phyloP scores from a whole-genome alignment of 768 basidiomycete genomes.

The Lactifluus pinguis region DNA sequence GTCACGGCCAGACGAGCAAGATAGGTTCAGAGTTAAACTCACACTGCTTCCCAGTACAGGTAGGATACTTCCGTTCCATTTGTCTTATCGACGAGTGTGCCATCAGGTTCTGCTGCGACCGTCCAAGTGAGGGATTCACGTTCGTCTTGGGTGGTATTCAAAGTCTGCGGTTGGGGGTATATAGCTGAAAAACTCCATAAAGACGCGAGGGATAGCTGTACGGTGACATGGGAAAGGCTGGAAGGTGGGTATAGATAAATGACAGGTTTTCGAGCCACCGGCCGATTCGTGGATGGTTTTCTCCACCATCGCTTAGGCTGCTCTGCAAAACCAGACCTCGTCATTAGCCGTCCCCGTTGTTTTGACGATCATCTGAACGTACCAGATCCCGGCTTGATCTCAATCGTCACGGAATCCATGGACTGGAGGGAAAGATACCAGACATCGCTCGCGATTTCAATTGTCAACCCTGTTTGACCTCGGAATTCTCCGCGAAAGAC shows the following conservation, averaged over 20 bases:
- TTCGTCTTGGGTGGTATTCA: background rate
- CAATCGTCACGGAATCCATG: background rate
- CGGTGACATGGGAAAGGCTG: background rate
- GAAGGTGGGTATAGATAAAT: conserved; percentile 1
- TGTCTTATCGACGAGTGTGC: conserved; percentile 3
- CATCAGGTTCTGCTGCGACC: conserved; percentile 5
- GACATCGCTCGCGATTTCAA: background rate
- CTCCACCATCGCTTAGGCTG: too few species aligned
- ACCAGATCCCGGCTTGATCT: background rate
- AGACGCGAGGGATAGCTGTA: background rate
- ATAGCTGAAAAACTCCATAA: conserved; percentile 3
- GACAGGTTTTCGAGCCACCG: background rate
- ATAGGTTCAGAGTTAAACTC: background rate
- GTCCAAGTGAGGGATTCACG: background rate
- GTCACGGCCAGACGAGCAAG: background rate
- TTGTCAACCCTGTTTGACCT: background rate
- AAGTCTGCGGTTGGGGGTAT: background rate
- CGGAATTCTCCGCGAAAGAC: background rate
- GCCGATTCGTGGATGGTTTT: too few species aligned
- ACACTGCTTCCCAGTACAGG: conserved; percentile 10
- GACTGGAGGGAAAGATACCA: background rate
- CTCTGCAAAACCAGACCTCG: too few species aligned
- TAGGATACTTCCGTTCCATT: conserved; percentile 2
- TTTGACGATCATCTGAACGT: background rate
- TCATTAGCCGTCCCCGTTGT: background rate